Evolutionary conservation across 2,329 filamentous ascomycete genomes (phyloP), one percentile per base, ranked within the genome.

Genomic region (Trichoderma koningiopsis): DNA sequence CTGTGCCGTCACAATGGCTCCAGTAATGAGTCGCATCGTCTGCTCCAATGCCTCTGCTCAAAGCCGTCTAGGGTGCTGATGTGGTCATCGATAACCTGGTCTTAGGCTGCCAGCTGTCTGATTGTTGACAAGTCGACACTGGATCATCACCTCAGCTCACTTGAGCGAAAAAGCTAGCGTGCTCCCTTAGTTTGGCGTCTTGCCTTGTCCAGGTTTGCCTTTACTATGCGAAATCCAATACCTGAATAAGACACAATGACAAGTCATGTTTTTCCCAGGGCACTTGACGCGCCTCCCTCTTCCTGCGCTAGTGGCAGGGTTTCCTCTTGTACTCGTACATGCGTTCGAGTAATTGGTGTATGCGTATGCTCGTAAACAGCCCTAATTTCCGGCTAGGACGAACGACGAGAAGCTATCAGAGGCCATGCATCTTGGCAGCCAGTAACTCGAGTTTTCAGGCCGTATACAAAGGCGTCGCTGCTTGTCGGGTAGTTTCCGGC

Each of bases 401-500:
- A 66, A 40, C 35, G 27, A 49, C 22, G n/a, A 49, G 35, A 27
- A 14, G 22, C 63, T 35, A 58, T 49, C n/a, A 27, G 37, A 35
- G 40, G 37, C 24, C 13, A 66, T 58, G 53, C 14, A 29, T 7
- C 8, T 29, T 16, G 16, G 33, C 43, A 53, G 56, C 31, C 52
- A 65, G 62, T 57, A 43, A 4, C 24, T 22, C 6, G 31, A 47
- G 8, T 8, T 24, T 49, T 10, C 52, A 55, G 27, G 5, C 27
- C 58, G 33, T 49, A 29, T 29, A 24, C 7, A 68, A 11, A 57
- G 47, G 64, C 56, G 40, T 40, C 43, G 64, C 33, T 43, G 64
- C 27, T 43, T 53, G 22, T 24, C 67, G 67, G 67, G 52, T 68
- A 52, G 29, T 37, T 68, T 62, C 59, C 52, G 67, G 67, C 52